Conservation (phyloP, 2,329 filamentous ascomycete genomes). For the Diplodia mutila region DNA sequence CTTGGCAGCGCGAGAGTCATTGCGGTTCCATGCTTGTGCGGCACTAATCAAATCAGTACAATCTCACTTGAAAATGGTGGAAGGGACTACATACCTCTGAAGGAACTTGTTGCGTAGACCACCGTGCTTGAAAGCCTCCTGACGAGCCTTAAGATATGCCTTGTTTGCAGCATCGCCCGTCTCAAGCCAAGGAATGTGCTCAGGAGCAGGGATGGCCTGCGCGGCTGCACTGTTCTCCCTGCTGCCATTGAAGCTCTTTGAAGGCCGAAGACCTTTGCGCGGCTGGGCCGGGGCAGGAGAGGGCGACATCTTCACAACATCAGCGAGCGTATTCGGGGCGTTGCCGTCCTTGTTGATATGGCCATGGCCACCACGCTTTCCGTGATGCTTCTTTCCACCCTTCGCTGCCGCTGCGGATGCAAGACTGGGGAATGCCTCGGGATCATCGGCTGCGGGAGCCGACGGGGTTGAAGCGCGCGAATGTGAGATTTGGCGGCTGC, state of each 20-base stretch:
- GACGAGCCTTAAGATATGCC: conserved; percentile 90
- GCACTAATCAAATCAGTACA: conserved; percentile 60
- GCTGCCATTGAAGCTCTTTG: conserved; percentile 67
- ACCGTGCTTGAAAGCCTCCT: conserved; percentile 96
- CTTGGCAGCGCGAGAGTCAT: conserved; percentile 94
- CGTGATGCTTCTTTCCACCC: conserved; percentile 87
- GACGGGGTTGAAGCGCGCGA: conserved; percentile 65
- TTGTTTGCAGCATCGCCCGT: conserved; percentile 90
- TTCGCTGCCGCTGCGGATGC: conserved; percentile 74
- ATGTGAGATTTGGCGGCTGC: conserved; percentile 65
- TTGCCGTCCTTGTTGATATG: conserved; percentile 55
- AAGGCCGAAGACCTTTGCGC: conserved; percentile 64
- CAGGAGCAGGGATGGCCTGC: conserved; percentile 81
- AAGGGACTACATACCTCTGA: conserved; percentile 68
- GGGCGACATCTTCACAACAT: conserved; percentile 93
- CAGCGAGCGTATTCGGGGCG: conserved; percentile 77
- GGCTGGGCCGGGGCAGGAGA: conserved; percentile 70
- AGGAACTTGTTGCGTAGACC: conserved; percentile 96
- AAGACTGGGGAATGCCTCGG: conserved; percentile 90
- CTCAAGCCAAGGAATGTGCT: conserved; percentile 95
- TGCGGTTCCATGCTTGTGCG: conserved; percentile 97
- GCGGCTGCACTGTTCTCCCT: conserved; percentile 80
- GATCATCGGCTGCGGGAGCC: conserved; percentile 84
- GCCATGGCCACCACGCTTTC: conserved; percentile 83
- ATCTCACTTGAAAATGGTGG: background rate